Base-by-base conservation (phyloP, 257 asterid species). In the Ehretia macrophylla region DNA sequence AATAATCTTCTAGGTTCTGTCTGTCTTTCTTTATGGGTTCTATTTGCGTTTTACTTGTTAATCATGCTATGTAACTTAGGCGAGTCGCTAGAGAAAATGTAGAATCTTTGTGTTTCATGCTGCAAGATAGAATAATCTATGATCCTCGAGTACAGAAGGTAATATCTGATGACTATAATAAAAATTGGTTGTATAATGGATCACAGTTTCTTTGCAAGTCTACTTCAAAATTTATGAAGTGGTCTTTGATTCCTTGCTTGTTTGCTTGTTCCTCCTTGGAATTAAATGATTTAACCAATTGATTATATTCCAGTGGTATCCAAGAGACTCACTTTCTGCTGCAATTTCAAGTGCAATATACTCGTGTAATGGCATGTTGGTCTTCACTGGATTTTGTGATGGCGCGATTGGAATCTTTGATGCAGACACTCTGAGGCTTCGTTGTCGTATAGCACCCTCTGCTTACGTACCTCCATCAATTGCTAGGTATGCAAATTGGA, bases 341-440 rank as follows among this genome's bases (percentile, higher is more conserved):
- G 84, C 86, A 9, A 77, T 83, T 51, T 79, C 89, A 19, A 77
- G 76, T 45, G 89, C 89, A 9, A 68, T 83, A 14, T 83, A 74
- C 63, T 83, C 89, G 11, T 83, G 89, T 38, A 81, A 83, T 70
- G 80, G 89, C 73, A 85, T 79, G 71, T 67, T 75, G 62, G 66
- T 83, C 49, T 77, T 74, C 48, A 80, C 85, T 51, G 63, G 84
- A 48, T 83, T 83, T 56, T 67, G 63, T 5, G 86, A 83, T 56
- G 86, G 82, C 19, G 73, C 77, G 8, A 74, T 83, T 21, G 75
- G 84, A 58, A 59, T 83, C 56, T 79, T 83, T 68, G 76, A 75
- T 14, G 86, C 86, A 27, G 59, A 75, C 17, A 74, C 63, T 50
- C 80, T 83, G 18, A 73, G 82, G 19, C 60, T 83, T 69, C 72